These are phyloP conservation scores for Corymbia citriodora DNA, from an alignment of 441 rosid species.

Conservation along the genomic window DNA sequence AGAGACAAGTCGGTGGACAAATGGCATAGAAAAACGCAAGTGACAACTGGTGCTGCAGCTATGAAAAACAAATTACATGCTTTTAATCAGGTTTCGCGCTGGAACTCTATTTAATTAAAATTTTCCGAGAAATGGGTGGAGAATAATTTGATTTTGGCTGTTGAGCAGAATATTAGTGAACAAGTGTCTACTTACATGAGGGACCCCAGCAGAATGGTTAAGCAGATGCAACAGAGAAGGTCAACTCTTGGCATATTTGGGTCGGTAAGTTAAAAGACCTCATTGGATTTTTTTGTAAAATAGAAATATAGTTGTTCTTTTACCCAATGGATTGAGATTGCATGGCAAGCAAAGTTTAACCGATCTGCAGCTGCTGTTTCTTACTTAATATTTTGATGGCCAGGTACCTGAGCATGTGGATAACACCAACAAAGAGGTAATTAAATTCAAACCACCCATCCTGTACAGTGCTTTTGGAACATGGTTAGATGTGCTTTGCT, in stretches of 20 bases:
- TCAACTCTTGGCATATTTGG: conserved; percentile 63
- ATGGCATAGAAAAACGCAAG: conserved; percentile 94
- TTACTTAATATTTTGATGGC: not conserved
- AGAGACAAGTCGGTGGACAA: conserved; percentile 87
- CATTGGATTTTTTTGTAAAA: not conserved
- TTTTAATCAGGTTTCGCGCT: conserved; percentile 78
- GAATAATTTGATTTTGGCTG: conserved; percentile 14
- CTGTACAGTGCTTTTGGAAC: not conserved
- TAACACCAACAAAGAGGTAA: conserved; percentile 45
- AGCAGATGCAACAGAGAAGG: conserved; percentile 88
- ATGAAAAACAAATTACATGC: conserved; percentile 79
- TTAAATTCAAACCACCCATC: not conserved
- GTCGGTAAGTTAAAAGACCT: conserved; percentile 41
- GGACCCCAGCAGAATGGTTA: conserved; percentile 93
- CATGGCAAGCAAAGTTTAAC: not conserved
- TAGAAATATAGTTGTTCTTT: not conserved
- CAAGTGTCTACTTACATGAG: conserved; percentile 91
- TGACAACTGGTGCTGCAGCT: conserved; percentile 86
- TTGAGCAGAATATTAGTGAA: conserved; percentile 72
- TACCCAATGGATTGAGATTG: not conserved
- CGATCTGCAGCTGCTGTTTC: conserved; percentile 15
- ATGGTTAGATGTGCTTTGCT: not conserved
- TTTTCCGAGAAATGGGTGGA: not conserved
- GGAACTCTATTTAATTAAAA: not conserved
- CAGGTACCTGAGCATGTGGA: conserved; percentile 31